phyloP scores from a whole-genome alignment of 2,329 filamentous ascomycete species.

The Clarireedia monteithiana region DNA sequence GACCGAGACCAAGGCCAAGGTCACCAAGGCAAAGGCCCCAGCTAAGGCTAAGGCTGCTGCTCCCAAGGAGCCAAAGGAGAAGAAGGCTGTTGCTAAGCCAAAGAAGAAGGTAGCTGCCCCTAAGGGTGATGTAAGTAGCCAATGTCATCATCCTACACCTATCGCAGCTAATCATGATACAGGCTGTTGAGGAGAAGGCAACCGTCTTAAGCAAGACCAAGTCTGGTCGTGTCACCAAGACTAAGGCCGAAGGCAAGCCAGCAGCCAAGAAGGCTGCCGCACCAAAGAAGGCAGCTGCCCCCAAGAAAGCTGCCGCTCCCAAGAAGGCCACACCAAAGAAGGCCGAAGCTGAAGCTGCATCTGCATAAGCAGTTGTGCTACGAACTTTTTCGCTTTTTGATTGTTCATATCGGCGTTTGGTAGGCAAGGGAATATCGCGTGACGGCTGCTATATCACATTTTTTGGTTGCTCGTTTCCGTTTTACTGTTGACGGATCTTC shows the following conservation, averaged over 20 bases:
- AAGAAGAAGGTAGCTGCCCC: constrained; percentile 24
- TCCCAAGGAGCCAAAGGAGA: constrained; percentile 19
- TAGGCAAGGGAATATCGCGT: constrained; percentile 11
- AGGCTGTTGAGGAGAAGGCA: constrained; percentile 56
- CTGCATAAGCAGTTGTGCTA: constrained; percentile 4
- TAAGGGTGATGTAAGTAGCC: constrained; percentile 21
- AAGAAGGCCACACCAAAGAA: constrained; percentile 29
- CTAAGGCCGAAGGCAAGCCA: constrained; percentile 43
- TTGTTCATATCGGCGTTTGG: constrained; percentile 21
- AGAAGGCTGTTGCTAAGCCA: constrained; percentile 25
- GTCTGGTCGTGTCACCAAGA: constrained; percentile 62
- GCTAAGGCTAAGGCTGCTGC: constrained; percentile 34
- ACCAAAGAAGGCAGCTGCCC: constrained; percentile 24
- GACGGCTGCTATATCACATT: constrained; percentile 5
- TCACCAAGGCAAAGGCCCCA: constrained; percentile 40
- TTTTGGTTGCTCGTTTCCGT: constrained; percentile 8
- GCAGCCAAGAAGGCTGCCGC: constrained; percentile 40
- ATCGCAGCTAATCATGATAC: constrained; percentile 27
- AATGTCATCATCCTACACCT: background rate
- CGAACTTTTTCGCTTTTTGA: constrained; percentile 11
- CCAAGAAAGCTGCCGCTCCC: constrained; percentile 34
- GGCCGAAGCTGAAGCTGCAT: background rate
- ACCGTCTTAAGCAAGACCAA: constrained; percentile 62
- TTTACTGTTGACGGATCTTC: constrained; percentile 1
- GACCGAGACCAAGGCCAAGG: constrained; percentile 32